Percentiles rank a stretch among this genome's conserved stretches.
These are phyloP conservation scores for Ophiostoma sp. DNA, from an alignment of 2,329 filamentous ascomycete species.

Conservation along the genomic window DNA sequence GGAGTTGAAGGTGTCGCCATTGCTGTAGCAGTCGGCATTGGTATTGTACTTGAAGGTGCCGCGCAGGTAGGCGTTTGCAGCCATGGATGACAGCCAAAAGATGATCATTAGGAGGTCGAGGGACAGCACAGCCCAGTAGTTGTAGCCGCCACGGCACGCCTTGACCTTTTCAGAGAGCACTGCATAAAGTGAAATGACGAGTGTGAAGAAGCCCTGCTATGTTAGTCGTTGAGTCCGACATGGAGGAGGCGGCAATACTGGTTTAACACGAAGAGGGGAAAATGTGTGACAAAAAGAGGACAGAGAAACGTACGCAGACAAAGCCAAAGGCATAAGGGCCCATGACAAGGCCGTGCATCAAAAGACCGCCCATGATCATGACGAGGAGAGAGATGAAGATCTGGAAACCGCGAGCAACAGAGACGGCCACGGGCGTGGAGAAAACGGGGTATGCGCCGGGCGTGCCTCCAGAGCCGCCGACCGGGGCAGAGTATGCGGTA, in stretches of 20 bases:
- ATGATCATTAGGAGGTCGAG: constrained; percentile 34
- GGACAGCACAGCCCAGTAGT: constrained; percentile 35
- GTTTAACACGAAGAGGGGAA: neutral
- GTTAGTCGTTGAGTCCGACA: neutral
- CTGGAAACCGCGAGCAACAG: constrained; percentile 32
- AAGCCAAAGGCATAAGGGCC: constrained; percentile 31
- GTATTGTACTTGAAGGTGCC: constrained; percentile 29
- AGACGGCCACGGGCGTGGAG: constrained; percentile 30
- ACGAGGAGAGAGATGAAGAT: constrained; percentile 32
- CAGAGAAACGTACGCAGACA: constrained; percentile 31
- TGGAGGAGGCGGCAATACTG: too few relatives aligned
- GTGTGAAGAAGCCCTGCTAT: constrained; percentile 31
- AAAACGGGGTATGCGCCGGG: constrained; percentile 29
- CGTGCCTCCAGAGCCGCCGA: constrained; percentile 20
- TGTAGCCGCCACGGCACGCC: constrained; percentile 30
- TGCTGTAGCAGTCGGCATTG: constrained; percentile 29
- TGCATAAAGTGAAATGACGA: constrained; percentile 31
- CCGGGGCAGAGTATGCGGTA: constrained; percentile 22
- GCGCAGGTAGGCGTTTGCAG: constrained; percentile 32
- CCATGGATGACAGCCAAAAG: constrained; percentile 35
- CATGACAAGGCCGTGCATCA: constrained; percentile 33
- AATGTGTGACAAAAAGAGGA: neutral
- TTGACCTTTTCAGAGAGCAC: constrained; percentile 32
- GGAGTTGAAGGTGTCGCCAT: constrained; percentile 31
- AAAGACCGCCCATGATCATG: constrained; percentile 29